Base-by-base conservation (phyloP, 257 asterid species). In the Solanum etuberosum region DNA sequence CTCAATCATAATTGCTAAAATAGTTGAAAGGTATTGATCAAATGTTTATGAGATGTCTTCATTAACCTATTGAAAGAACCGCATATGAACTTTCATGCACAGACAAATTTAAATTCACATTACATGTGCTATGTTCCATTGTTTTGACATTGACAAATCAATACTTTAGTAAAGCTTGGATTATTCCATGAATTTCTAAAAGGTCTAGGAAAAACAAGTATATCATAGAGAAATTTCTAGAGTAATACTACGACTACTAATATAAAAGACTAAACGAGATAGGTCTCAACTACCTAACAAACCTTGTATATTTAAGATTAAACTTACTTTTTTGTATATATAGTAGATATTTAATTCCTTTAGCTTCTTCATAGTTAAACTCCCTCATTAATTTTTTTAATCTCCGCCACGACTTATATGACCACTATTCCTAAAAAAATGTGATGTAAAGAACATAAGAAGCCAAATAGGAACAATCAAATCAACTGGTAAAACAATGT, bases 61-160 rank as follows among this genome's bases (percentile, higher is more conserved):
- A 16, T 35, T 84, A 48, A 38, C 72, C 38, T 1, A 38, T 67
- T 38, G 86, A 84, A 84, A 83, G 74, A 63, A 40, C n/a, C 21
- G 21, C 14, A 42, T 7, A 29, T 25, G 67, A 67, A 65, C 21
- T 76, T 40, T 23, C 57, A n/a, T 40, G 34, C 48, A 76, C 35
- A 76, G 12, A 76, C 83, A 76, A 38, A 76, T 4, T 76, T 18
- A 76, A 38, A 76, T 4, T 76, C 21, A 23, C 12, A 76, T 76
- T 76, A 76, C 83, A 38, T n/a, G 59, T 76, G 21, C 2, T n/a
- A 29, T 76, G 83, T 76, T 40, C 83, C 57, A 34, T n/a, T 16
- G 4, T 13, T 40, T 40, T 40, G 83, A 71, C 67, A 88, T 86
- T 46, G 88, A 86, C 86, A 68, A 87, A 71, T 88, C 89, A 40